A percentile compares a stretch with the other conserved stretches of the same genome.
These are phyloP conservation scores for Fusarium concolor DNA, from an alignment of 2,329 filamentous ascomycete genomes.

Conservation along the genomic window DNA sequence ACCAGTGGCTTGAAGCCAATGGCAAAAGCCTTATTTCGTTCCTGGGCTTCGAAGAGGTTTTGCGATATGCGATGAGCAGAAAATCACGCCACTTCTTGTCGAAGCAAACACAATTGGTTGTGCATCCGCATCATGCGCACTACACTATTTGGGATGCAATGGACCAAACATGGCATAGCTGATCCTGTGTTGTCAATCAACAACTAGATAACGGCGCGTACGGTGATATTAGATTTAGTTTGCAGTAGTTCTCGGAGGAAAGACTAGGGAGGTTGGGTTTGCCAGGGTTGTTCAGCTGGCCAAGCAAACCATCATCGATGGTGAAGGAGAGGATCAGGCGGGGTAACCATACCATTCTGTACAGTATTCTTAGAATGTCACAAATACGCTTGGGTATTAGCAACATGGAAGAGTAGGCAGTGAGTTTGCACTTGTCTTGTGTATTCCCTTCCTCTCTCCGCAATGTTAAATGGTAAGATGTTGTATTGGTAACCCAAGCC, in stretches of 20 bases:
- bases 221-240: slow-evolving; percentile 8
- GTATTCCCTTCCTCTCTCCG: not conserved
- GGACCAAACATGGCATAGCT: not conserved
- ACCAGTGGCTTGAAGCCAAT: too few species aligned
- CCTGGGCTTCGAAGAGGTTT: not conserved
- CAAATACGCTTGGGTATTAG: not conserved
- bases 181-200: not conserved
- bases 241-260: not conserved
- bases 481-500: not conserved
- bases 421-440: not conserved
- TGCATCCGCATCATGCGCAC: not conserved
- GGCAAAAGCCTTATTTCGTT: not conserved
- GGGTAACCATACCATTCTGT: not conserved
- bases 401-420: not conserved
- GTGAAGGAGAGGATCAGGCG: not conserved
- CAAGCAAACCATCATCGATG: not conserved
- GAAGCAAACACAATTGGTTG: not conserved
- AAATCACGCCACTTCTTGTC: slow-evolving; percentile 20
- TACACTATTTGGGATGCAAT: not conserved
- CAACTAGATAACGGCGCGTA: not conserved
- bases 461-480: not conserved
- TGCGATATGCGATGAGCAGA: not conserved
- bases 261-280: not conserved
- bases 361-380: not conserved
- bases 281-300: slow-evolving; percentile 5